These are phyloP conservation scores for Amaranthus tricolor DNA, from an alignment of 179 eudicot genomes.

Conservation along the genomic window DNA sequence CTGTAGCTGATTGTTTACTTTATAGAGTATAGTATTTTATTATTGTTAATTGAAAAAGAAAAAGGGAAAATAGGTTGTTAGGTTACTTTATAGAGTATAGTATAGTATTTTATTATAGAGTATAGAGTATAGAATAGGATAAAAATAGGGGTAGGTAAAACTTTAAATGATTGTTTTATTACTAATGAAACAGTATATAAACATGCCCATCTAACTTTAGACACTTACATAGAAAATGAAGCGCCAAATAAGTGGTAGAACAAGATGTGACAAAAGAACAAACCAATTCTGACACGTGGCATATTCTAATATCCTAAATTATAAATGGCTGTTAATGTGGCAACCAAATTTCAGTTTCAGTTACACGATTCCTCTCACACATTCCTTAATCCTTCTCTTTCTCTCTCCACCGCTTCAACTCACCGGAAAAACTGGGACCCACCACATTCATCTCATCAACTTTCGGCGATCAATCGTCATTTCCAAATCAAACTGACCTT, in stretches of 20 bases:
- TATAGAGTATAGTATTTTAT: too few species aligned
- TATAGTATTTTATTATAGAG: too few species aligned
- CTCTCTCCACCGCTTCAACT: not conserved
- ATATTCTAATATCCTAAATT: not conserved
- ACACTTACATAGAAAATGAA: too few species aligned
- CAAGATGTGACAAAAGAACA: slow-evolving; percentile 13
- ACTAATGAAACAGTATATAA: too few species aligned
- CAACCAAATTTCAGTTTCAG: slow-evolving; percentile 13
- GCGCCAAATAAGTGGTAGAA: not conserved
- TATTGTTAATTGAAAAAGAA: too few species aligned
- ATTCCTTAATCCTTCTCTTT: not conserved
- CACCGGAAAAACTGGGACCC: not conserved
- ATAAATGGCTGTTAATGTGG: slow-evolving; percentile 12
- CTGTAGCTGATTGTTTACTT: too few species aligned
- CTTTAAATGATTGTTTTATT: too few species aligned
- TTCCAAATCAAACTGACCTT: not conserved
- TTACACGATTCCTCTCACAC: slow-evolving; percentile 1
- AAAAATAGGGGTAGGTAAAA: too few species aligned
- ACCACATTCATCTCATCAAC: not conserved
- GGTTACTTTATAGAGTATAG: too few species aligned
- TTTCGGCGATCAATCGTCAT: not conserved
- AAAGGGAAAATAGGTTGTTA: too few species aligned
- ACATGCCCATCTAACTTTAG: too few species aligned
- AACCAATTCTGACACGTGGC: slow-evolving; percentile 9
- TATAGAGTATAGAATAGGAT: too few species aligned